Percentiles rank a stretch among this genome's conserved stretches.
Evolutionary conservation across 306 rosid genomes (phyloP).

Genomic region (Rubus idaeus): DNA sequence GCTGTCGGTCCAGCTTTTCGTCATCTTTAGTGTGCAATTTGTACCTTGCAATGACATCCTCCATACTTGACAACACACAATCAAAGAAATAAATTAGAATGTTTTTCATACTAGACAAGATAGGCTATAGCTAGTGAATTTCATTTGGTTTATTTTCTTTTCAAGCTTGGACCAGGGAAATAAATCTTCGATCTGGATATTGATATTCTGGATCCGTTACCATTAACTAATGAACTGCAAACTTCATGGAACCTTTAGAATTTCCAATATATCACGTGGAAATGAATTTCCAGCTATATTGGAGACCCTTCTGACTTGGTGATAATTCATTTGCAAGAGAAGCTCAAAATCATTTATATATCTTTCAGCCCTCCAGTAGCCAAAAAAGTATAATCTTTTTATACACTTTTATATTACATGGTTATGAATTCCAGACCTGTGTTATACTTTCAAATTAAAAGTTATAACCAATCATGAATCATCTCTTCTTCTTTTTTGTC

Average conservation of each 20-base stretch:
- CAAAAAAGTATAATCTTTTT: too few relatives aligned
- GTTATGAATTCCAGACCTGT: too few relatives aligned
- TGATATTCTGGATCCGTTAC: too few relatives aligned
- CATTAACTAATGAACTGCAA: not conserved
- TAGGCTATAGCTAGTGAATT: not conserved
- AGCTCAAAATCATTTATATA: not conserved
- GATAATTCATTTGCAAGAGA: not conserved
- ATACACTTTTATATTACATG: not conserved
- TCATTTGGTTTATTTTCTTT: not conserved
- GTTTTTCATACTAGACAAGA: not conserved
- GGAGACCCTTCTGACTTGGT: not conserved
- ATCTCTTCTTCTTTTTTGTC: too few relatives aligned
- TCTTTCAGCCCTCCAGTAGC: not conserved
- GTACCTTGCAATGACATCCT: constrained; percentile 38
- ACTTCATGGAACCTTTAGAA: too few relatives aligned
- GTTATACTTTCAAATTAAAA: too few relatives aligned
- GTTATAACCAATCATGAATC: too few relatives aligned
- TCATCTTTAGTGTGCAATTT: constrained; percentile 10
- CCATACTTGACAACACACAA: constrained; percentile 24
- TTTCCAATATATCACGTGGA: not conserved
- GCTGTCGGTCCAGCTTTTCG: constrained; percentile 20
- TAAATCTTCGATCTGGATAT: too few relatives aligned
- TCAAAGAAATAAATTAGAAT: not conserved
- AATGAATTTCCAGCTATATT: not conserved
- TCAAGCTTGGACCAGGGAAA: not conserved